These are phyloP conservation scores for Coemansia umbellata DNA, from an alignment of 192 early-diverging fungal species.

Conservation along the genomic window DNA sequence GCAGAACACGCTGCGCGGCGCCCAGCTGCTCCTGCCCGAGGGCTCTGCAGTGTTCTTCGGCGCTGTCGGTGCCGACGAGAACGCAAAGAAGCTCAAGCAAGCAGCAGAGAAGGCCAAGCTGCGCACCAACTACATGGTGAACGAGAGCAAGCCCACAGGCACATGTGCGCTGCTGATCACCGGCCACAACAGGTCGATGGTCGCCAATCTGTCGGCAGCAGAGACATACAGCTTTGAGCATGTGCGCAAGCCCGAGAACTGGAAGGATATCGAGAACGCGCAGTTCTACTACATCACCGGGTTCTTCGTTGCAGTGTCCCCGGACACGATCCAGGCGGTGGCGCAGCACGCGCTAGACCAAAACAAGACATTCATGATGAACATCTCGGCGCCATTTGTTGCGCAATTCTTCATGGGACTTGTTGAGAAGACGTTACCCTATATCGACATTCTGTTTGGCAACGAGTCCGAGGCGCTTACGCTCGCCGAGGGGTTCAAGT, in stretches of 20 bases:
- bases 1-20: constrained; percentile 92
- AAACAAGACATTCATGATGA: constrained; percentile 87
- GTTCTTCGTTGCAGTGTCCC: constrained; percentile 92
- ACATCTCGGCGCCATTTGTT: constrained; percentile 95
- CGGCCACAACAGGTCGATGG: constrained; percentile 80
- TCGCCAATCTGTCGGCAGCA: constrained; percentile 93
- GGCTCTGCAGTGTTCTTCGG: constrained; percentile 91
- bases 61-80: constrained; percentile 84
- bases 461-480: constrained; percentile 95
- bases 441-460: constrained; percentile 92
- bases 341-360: constrained; percentile 83
- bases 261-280: constrained; percentile 82
- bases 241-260: constrained; percentile 69
- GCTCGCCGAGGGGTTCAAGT: constrained; percentile 65
- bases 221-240: constrained; percentile 77
- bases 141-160: constrained; percentile 78
- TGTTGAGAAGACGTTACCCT: constrained; percentile 73
- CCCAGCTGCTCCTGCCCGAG: constrained; percentile 83
- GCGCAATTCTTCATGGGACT: constrained; percentile 88
- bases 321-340: constrained; percentile 75
- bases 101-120: constrained; percentile 84
- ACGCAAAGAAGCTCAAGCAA: constrained; percentile 65
- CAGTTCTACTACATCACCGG: constrained; percentile 91
- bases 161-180: constrained; percentile 95
- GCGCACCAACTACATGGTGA: constrained; percentile 82